A percentile compares a stretch with the other conserved stretches of the same genome.
Evolutionary conservation across 2,329 filamentous ascomycete species (phyloP).

Genomic region (Alternaria sp.): DNA sequence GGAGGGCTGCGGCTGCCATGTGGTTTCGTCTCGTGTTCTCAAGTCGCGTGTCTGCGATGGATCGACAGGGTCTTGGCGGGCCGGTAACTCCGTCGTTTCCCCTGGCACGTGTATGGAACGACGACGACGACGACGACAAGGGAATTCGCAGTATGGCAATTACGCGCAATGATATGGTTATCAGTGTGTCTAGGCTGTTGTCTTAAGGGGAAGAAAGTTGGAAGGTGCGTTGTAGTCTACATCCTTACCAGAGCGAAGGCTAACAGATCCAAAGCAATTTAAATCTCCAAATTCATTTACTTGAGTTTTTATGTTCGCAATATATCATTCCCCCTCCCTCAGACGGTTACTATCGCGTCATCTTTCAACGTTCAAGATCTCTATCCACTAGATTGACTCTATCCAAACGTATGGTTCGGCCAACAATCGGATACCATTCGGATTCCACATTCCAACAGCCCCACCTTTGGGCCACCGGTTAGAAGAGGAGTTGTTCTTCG

Average conservation of each 20-base stretch:
- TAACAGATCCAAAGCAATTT: neutral
- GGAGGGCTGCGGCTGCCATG: neutral
- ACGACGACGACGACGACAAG: neutral
- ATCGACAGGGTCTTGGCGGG: constrained; percentile 14
- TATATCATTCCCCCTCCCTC: too few relatives aligned
- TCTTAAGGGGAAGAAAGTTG: neutral
- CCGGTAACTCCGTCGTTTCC: neutral
- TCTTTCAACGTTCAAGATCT: neutral
- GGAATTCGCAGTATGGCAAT: neutral
- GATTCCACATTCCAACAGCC: neutral
- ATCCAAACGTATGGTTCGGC: neutral
- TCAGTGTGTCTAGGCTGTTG: neutral
- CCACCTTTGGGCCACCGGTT: neutral
- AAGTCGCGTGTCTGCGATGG: constrained; percentile 2
- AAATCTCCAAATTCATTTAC: neutral
- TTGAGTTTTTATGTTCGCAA: too few relatives aligned
- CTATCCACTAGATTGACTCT: neutral
- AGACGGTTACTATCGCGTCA: neutral
- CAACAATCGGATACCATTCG: neutral
- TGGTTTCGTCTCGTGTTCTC: neutral
- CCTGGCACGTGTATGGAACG: neutral
- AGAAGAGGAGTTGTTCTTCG: neutral
- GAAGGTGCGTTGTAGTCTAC: neutral
- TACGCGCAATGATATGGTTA: neutral
- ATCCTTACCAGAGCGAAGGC: neutral